Conservation (phyloP, 495 filamentous ascomycete genomes). For the Podospora sp. region DNA sequence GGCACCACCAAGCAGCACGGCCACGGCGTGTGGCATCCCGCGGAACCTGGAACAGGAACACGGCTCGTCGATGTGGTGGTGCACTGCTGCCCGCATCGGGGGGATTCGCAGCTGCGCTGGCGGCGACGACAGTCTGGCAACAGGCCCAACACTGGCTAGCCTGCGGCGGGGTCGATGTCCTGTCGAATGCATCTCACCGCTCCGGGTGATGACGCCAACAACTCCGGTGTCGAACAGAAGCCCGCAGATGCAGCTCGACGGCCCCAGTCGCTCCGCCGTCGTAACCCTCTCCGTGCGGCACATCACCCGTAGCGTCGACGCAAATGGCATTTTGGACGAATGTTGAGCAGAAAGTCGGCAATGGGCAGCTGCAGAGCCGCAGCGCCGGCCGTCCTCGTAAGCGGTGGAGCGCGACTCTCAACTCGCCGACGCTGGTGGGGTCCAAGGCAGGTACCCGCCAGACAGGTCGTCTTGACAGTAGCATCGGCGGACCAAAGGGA, state of each 20-base stretch:
- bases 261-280: background rate
- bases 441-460: background rate
- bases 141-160: background rate
- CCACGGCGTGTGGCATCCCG: conserved; percentile 18
- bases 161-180: background rate
- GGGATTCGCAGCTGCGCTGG: conserved; percentile 30
- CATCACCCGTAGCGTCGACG: background rate
- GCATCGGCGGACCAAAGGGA: background rate
- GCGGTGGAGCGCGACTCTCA: background rate
- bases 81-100: too few species aligned
- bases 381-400: background rate
- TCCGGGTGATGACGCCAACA: background rate
- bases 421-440: background rate
- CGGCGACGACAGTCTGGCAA: conserved; percentile 6
- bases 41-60: conserved; percentile 3
- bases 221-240: background rate
- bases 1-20: background rate
- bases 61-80: conserved; percentile 13
- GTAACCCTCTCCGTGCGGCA: background rate
- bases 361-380: background rate
- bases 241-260: background rate
- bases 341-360: background rate
- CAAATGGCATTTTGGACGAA: background rate
- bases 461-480: background rate
- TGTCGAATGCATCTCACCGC: background rate